A percentile compares a stretch with the other conserved stretches of the same genome.
Evolutionary conservation across 331 rosid species (phyloP).

Genomic region (Cucumis variabilis): DNA sequence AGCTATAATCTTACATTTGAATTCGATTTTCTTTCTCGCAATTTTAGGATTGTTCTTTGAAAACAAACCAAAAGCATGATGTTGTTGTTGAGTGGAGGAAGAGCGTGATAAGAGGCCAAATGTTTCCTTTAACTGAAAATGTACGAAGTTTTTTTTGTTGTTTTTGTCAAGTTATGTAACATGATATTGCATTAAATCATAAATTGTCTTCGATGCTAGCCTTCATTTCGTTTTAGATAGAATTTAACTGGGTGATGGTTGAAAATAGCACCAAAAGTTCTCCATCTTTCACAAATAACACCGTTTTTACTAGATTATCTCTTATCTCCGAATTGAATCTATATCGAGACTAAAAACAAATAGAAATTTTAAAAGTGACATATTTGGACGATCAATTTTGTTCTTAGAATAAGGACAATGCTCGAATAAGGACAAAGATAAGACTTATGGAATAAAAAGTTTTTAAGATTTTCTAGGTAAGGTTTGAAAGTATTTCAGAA

Average conservation of each 20-base stretch:
- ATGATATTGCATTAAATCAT: background rate
- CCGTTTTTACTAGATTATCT: too few relatives aligned
- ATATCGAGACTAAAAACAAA: too few relatives aligned
- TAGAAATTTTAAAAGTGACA: too few relatives aligned
- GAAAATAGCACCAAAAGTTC: too few relatives aligned
- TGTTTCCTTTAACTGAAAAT: background rate
- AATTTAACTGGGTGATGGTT: background rate
- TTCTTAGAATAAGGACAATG: too few relatives aligned
- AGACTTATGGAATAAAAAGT: too few relatives aligned
- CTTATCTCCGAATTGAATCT: too few relatives aligned
- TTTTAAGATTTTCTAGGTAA: too few relatives aligned
- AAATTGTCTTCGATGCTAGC: background rate
- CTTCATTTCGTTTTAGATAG: background rate
- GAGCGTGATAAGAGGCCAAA: background rate
- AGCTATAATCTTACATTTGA: background rate
- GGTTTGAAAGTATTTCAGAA: too few relatives aligned
- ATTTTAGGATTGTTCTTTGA: slow-evolving; percentile 40
- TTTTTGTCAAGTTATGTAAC: background rate
- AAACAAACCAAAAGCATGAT: slow-evolving; percentile 33
- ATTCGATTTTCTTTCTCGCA: background rate
- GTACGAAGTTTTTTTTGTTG: background rate
- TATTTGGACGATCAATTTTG: too few relatives aligned
- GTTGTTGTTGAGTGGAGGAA: slow-evolving; percentile 19
- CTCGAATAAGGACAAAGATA: too few relatives aligned
- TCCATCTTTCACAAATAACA: too few relatives aligned